A percentile compares a stretch with the other conserved stretches of the same genome.
Evolutionary conservation across 352 stramenopile species (phyloP).

Genomic region (Phytophthora citrophthora): DNA sequence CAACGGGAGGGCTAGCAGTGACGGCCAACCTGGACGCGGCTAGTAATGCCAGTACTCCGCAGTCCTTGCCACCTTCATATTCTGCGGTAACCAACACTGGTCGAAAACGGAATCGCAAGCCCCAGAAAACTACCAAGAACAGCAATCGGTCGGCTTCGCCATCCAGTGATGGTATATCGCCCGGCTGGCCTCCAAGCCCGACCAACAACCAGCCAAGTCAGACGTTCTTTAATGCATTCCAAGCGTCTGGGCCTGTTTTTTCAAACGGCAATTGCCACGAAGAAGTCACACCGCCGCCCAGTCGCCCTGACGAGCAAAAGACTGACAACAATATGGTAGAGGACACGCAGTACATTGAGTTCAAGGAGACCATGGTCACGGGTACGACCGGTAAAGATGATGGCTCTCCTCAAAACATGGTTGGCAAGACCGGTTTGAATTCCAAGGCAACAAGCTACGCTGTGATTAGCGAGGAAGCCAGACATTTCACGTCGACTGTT

Average conservation of each 20-base stretch:
- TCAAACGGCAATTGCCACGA: constrained; percentile 11
- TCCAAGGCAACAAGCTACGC: constrained; percentile 9
- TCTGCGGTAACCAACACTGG: constrained; percentile 3
- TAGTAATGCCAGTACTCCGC: background rate
- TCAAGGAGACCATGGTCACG: constrained; percentile 21
- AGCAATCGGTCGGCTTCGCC: constrained; percentile 29
- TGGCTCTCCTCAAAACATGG: background rate
- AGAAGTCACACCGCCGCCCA: constrained; percentile 2
- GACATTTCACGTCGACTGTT: constrained; percentile 17
- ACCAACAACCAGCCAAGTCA: constrained; percentile 16
- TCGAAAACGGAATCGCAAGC: constrained; percentile 47
- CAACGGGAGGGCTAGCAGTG: background rate
- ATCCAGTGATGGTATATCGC: constrained; percentile 16
- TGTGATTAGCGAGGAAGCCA: constrained; percentile 16
- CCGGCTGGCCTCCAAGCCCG: constrained; percentile 16
- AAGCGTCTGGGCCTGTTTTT: constrained; percentile 24
- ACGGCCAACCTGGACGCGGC: constrained; percentile 1
- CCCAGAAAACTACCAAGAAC: constrained; percentile 38
- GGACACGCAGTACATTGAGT: constrained; percentile 29
- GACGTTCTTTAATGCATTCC: constrained; percentile 28
- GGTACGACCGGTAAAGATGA: background rate
- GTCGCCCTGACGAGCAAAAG: constrained; percentile 7
- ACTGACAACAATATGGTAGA: constrained; percentile 20
- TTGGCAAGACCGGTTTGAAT: background rate
- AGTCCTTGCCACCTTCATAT: constrained; percentile 7